Percentiles rank a stretch among this genome's conserved stretches.
phyloP scores from a whole-genome alignment of 345 rosid genomes.

The Reutealis trisperma region DNA sequence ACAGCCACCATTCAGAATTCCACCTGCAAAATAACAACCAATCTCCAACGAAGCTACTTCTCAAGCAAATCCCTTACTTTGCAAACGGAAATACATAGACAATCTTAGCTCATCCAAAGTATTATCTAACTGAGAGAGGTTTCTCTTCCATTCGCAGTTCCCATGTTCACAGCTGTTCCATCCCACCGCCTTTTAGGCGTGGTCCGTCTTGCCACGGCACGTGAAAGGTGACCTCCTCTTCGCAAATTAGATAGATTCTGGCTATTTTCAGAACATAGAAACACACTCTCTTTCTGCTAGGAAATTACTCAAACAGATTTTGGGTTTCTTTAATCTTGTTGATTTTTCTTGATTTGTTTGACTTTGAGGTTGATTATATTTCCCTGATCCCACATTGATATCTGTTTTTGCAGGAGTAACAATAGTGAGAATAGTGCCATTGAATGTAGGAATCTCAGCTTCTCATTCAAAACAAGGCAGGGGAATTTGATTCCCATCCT shows the following conservation, averaged over 20 bases:
- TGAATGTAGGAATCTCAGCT: conserved; percentile 65
- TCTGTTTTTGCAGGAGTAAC: conserved; percentile 40
- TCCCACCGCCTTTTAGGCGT: too few species aligned
- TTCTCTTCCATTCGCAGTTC: too few species aligned
- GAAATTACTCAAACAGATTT: conserved; percentile 32
- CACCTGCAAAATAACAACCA: too few species aligned
- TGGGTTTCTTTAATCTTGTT: neutral
- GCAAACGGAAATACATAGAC: too few species aligned
- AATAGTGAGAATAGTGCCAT: conserved; percentile 45
- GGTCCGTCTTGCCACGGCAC: too few species aligned
- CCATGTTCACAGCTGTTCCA: too few species aligned
- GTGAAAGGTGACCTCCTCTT: conserved; percentile 27
- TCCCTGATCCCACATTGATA: neutral
- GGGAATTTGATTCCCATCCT: conserved; percentile 62
- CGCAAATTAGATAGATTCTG: conserved; percentile 27
- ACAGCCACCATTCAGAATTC: too few species aligned
- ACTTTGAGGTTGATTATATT: neutral
- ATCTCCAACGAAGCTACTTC: too few species aligned
- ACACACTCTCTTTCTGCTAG: conserved; percentile 11
- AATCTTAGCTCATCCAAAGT: too few species aligned
- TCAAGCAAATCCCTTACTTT: too few species aligned
- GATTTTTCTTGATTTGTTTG: conserved; percentile 1
- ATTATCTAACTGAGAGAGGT: too few species aligned
- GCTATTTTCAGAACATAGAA: conserved; percentile 32
- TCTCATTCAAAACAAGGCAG: conserved; percentile 59